Percentiles rank a stretch among this genome's conserved stretches.
Conservation (phyloP, 164 flowering plant genomes). For the Aristolochia contorta region DNA sequence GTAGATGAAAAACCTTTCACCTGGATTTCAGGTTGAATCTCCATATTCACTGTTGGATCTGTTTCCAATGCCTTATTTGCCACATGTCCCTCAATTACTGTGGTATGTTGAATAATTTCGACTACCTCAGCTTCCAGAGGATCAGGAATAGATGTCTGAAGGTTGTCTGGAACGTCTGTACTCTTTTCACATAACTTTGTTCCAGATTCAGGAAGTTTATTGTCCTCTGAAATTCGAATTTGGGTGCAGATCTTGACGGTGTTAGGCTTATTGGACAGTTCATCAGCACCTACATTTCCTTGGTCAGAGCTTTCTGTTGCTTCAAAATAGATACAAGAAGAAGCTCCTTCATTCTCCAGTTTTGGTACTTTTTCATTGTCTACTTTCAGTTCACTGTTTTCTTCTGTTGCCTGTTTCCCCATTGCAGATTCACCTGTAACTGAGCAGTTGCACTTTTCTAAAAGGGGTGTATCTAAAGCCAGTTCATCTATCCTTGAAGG, state of each 20-base stretch:
- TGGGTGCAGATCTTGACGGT: slow-evolving; percentile 5
- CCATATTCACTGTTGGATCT: slow-evolving; percentile 10
- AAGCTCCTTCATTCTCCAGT: slow-evolving; percentile 10
- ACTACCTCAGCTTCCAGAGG: slow-evolving; percentile 14
- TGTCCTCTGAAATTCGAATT: slow-evolving; percentile 20
- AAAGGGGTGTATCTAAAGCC: neutral
- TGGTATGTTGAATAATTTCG: slow-evolving; percentile 18
- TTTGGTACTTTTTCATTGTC: neutral
- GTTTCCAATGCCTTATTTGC: slow-evolving; percentile 7
- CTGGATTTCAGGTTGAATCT: slow-evolving; percentile 7
- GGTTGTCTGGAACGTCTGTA: neutral
- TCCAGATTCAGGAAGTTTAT: slow-evolving; percentile 4
- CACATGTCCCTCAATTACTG: slow-evolving; percentile 4
- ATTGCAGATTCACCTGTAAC: neutral
- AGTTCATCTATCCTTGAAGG: too few relatives aligned
- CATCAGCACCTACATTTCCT: slow-evolving; percentile 12
- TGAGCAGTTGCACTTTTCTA: neutral
- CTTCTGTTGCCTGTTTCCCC: neutral
- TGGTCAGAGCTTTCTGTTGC: slow-evolving; percentile 17
- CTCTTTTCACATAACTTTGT: slow-evolving; percentile 5
- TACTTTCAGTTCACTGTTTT: neutral
- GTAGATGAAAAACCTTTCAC: slow-evolving; percentile 5
- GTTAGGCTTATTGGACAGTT: slow-evolving; percentile 12
- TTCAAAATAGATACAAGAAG: slow-evolving; percentile 15
- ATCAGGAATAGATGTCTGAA: neutral